Evolutionary conservation across 2,329 filamentous ascomycete species (phyloP).

Genomic region (Diaporthe sp.): DNA sequence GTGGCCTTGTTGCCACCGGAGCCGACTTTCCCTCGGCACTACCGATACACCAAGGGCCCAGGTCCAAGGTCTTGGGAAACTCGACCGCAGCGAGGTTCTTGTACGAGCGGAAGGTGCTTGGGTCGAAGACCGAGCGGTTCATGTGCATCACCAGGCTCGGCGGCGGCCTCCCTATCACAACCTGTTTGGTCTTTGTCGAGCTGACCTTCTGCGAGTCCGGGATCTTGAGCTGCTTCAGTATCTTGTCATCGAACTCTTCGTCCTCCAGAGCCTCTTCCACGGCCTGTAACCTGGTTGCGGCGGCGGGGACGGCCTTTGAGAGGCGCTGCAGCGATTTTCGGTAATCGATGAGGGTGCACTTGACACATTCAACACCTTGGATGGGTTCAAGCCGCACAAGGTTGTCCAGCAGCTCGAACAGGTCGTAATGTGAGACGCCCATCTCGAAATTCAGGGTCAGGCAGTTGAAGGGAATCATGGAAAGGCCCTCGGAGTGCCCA

Average conservation of each 20-base stretch:
- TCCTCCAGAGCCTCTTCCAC: constrained; percentile 81
- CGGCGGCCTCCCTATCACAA: constrained; percentile 86
- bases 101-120: constrained; percentile 80
- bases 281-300: constrained; percentile 70
- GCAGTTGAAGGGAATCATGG: constrained; percentile 94
- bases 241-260: constrained; percentile 83
- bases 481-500: constrained; percentile 88
- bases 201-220: constrained; percentile 76
- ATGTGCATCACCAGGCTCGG: constrained; percentile 87
- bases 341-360: constrained; percentile 83
- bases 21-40: constrained; percentile 57
- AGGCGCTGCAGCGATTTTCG: constrained; percentile 64
- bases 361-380: constrained; percentile 89
- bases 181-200: constrained; percentile 90
- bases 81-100: constrained; percentile 87
- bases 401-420: constrained; percentile 85
- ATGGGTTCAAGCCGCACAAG: constrained; percentile 90
- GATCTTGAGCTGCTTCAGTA: constrained; percentile 76
- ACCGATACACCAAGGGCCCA: constrained; percentile 89
- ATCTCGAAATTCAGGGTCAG: constrained; percentile 86
- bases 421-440: constrained; percentile 72
- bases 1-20: constrained; percentile 18
- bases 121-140: constrained; percentile 93
- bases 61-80: constrained; percentile 81
- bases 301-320: constrained; percentile 66